phyloP scores from a whole-genome alignment of 2,329 filamentous ascomycete species.

The Talaromyces piceae region DNA sequence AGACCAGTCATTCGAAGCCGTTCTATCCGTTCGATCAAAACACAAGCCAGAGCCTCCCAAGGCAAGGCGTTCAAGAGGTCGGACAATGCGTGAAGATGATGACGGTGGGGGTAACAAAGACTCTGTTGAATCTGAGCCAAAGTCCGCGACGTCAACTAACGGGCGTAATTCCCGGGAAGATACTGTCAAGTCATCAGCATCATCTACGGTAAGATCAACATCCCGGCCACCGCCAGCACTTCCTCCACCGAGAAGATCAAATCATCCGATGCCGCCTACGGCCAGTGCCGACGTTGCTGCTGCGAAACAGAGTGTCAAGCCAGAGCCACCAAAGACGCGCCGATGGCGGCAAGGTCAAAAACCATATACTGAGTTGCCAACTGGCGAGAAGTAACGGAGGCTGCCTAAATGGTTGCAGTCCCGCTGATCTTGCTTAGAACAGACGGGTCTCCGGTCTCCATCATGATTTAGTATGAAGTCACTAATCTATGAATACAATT shows the following conservation, averaged over 20 bases:
- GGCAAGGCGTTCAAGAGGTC: constrained; percentile 36
- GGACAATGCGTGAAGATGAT: constrained; percentile 26
- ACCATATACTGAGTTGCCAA: constrained; percentile 14
- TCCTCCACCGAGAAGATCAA: constrained; percentile 33
- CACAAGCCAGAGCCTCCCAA: constrained; percentile 37
- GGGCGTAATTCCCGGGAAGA: constrained; percentile 6
- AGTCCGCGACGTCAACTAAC: background rate
- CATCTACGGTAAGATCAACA: constrained; percentile 22
- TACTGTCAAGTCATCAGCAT: constrained; percentile 7
- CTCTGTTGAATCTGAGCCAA: constrained; percentile 16
- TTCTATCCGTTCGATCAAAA: constrained; percentile 19
- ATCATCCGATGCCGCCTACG: constrained; percentile 8
- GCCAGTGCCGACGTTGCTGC: background rate
- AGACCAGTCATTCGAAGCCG: constrained; percentile 15
- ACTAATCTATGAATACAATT: too few species aligned
- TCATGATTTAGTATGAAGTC: too few species aligned
- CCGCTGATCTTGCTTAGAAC: too few species aligned
- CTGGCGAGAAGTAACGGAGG: background rate
- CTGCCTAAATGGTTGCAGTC: too few species aligned
- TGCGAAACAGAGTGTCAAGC: constrained; percentile 17
- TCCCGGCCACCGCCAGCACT: constrained; percentile 34
- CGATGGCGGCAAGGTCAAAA: constrained; percentile 30
- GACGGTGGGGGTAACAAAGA: constrained; percentile 23
- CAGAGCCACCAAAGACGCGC: constrained; percentile 35
- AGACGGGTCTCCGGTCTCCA: too few species aligned